Conservation (phyloP, 1,139 yeast genomes). For the Kodamaea ohmeri region DNA sequence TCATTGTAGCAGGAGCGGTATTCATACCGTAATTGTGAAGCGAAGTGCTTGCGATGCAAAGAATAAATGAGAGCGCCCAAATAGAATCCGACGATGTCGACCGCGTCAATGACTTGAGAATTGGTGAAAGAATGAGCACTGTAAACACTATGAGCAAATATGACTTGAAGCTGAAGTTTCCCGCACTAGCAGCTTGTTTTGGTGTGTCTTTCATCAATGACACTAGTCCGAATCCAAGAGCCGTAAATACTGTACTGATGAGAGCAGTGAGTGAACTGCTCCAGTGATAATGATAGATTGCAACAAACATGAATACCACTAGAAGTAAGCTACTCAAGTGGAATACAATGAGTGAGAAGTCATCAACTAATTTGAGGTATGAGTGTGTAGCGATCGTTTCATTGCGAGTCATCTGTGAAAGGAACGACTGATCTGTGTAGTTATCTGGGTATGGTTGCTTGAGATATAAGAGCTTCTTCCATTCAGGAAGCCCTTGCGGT, state of each 20-base stretch:
- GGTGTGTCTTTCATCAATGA: slow-evolving; percentile 18
- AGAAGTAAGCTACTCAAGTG: slow-evolving; percentile 62
- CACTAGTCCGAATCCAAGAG: slow-evolving; percentile 31
- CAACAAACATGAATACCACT: slow-evolving; percentile 62
- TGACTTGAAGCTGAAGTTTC: slow-evolving; percentile 47
- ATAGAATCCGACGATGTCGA: slow-evolving; percentile 93
- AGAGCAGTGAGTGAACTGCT: slow-evolving; percentile 40
- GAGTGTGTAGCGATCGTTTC: slow-evolving; percentile 70
- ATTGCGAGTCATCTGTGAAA: slow-evolving; percentile 75
- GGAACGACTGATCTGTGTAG: slow-evolving; percentile 77
- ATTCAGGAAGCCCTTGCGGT: slow-evolving; percentile 28
- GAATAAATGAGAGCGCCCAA: slow-evolving; percentile 86
- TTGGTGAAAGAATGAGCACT: slow-evolving; percentile 79
- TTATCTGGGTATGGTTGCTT: slow-evolving; percentile 89
- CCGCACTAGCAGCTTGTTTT: slow-evolving; percentile 8
- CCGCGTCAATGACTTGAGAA: slow-evolving; percentile 79
- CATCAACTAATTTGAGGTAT: slow-evolving; percentile 59
- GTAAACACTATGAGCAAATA: slow-evolving; percentile 66
- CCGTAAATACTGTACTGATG: slow-evolving; percentile 24
- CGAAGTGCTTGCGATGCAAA: slow-evolving; percentile 63
- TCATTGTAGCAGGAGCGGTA: slow-evolving; percentile 10
- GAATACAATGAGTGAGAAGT: slow-evolving; percentile 64
- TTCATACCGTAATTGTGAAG: slow-evolving; percentile 65
- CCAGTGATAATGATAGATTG: slow-evolving; percentile 48
- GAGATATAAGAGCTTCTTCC: slow-evolving; percentile 89